These are phyloP conservation scores for Krasilnikovozyma curviuscula DNA, from an alignment of 768 basidiomycete species.

Conservation along the genomic window DNA sequence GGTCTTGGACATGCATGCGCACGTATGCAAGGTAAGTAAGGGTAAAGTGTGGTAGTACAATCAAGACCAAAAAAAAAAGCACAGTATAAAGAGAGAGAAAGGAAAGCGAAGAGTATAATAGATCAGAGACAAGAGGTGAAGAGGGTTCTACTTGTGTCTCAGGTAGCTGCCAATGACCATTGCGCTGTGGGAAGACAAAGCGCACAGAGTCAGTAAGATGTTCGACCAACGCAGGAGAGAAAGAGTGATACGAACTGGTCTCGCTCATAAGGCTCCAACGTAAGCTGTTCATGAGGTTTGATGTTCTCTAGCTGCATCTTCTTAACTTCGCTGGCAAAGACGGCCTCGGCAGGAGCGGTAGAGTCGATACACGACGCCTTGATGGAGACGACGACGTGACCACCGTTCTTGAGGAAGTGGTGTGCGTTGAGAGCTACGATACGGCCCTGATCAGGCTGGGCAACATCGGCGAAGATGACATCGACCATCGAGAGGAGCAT, in stretches of 20 bases:
- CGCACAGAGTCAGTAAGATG: too few relatives aligned
- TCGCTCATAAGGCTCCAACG: slow-evolving; percentile 47
- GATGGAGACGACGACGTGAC: slow-evolving; percentile 88
- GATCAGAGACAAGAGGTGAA: neutral
- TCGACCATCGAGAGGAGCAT: slow-evolving; percentile 92
- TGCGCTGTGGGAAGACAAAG: slow-evolving; percentile 9
- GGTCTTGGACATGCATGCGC: too few relatives aligned
- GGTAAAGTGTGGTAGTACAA: neutral
- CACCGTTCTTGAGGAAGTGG: slow-evolving; percentile 84
- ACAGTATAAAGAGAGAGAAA: neutral
- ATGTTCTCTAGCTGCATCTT: slow-evolving; percentile 54
- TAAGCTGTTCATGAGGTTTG: slow-evolving; percentile 90
- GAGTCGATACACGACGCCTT: slow-evolving; percentile 99
- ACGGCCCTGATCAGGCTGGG: slow-evolving; percentile 96
- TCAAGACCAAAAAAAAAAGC: neutral
- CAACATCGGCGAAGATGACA: slow-evolving; percentile 94
- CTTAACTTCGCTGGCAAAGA: slow-evolving; percentile 77
- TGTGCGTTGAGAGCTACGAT: slow-evolving; percentile 85
- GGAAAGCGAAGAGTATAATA: neutral
- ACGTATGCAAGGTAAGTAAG: too few relatives aligned
- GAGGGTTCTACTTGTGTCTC: slow-evolving; percentile 17
- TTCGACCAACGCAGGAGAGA: neutral
- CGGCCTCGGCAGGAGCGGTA: slow-evolving; percentile 68
- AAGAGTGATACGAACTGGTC: slow-evolving; percentile 14
- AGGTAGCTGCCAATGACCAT: slow-evolving; percentile 27